Evolutionary conservation across 352 stramenopile genomes (phyloP).

Genomic region (Thraustochytrium striatum): DNA sequence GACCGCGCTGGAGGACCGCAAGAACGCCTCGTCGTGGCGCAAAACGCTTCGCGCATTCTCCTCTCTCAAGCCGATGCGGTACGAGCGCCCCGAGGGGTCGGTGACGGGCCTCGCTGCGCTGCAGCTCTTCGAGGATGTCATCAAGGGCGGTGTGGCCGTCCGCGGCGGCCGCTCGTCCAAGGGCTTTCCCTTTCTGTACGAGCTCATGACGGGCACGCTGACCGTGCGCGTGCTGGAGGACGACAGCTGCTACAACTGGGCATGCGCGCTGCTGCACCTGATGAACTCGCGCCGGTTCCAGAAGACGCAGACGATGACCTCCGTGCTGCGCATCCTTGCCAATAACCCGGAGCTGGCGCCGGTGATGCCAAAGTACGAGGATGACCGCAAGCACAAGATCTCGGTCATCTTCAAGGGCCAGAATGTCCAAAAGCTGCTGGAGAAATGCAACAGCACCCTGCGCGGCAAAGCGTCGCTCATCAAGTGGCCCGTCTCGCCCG

Average conservation of each 20-base stretch:
- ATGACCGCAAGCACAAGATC: slow-evolving; percentile 71
- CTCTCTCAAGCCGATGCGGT: slow-evolving; percentile 40
- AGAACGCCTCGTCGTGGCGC: slow-evolving; percentile 39
- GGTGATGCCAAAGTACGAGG: slow-evolving; percentile 74
- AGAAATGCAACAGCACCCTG: slow-evolving; percentile 52
- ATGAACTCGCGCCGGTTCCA: slow-evolving; percentile 54
- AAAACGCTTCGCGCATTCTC: slow-evolving; percentile 41
- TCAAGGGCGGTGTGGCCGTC: slow-evolving; percentile 31
- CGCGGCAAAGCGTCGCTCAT: slow-evolving; percentile 19
- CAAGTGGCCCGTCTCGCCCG: slow-evolving; percentile 16
- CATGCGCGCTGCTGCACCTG: slow-evolving; percentile 63
- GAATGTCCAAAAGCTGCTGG: slow-evolving; percentile 65
- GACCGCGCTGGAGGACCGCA: slow-evolving; percentile 35
- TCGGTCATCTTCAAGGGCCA: slow-evolving; percentile 76
- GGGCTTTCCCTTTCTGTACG: slow-evolving; percentile 76
- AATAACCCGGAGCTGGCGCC: slow-evolving; percentile 49
- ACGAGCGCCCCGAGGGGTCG: slow-evolving; percentile 1
- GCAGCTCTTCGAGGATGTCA: slow-evolving; percentile 22
- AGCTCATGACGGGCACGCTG: slow-evolving; percentile 72
- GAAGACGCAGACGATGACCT: slow-evolving; percentile 43
- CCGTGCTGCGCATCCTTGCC: slow-evolving; percentile 42
- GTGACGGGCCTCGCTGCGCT: background rate
- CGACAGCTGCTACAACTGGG: slow-evolving; percentile 70
- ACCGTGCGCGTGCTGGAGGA: slow-evolving; percentile 70
- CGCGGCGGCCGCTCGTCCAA: slow-evolving; percentile 16